Evolutionary conservation across 495 filamentous ascomycete genomes (phyloP).

Genomic region (Podospora tetraspora): DNA sequence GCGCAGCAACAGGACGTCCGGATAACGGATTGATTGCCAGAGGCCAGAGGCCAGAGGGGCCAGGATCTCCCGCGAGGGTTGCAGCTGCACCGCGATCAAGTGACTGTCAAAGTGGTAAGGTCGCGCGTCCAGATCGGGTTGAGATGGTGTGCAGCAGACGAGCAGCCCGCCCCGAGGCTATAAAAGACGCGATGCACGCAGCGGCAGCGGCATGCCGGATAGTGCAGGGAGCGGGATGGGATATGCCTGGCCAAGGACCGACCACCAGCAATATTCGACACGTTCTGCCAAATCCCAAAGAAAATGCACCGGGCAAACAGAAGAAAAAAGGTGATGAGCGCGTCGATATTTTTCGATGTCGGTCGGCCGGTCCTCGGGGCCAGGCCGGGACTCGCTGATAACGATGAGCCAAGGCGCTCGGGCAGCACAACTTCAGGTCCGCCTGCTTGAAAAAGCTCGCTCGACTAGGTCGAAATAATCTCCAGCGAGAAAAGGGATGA

Average conservation of each 20-base stretch:
- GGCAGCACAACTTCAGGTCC: constrained; percentile 8
- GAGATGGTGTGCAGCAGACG: constrained; percentile 19
- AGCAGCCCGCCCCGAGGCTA: not conserved
- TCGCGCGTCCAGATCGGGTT: constrained; percentile 18
- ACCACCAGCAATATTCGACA: no score
- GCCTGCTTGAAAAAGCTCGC: constrained; percentile 7
- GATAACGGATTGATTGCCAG: constrained; percentile 1
- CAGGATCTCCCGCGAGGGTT: constrained; percentile 24
- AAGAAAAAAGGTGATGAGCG: not conserved
- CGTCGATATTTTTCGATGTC: not conserved
- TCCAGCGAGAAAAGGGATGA: not conserved
- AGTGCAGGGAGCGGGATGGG: not conserved
- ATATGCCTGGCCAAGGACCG: not conserved
- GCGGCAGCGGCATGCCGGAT: not conserved
- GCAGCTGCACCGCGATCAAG: constrained; percentile 33
- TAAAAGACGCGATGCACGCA: not conserved
- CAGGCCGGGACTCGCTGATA: not conserved
- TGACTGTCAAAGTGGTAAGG: constrained; percentile 29
- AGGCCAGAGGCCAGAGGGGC: constrained; percentile 1
- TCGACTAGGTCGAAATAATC: not conserved
- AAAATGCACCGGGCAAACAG: not conserved
- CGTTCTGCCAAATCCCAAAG: no score
- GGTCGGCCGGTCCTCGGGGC: not conserved
- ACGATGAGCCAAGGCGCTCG: constrained; percentile 6
- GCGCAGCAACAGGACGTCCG: constrained; percentile 4